Conservation (phyloP, 2,329 filamentous ascomycete genomes). For the Lasiodiplodia citricola region DNA sequence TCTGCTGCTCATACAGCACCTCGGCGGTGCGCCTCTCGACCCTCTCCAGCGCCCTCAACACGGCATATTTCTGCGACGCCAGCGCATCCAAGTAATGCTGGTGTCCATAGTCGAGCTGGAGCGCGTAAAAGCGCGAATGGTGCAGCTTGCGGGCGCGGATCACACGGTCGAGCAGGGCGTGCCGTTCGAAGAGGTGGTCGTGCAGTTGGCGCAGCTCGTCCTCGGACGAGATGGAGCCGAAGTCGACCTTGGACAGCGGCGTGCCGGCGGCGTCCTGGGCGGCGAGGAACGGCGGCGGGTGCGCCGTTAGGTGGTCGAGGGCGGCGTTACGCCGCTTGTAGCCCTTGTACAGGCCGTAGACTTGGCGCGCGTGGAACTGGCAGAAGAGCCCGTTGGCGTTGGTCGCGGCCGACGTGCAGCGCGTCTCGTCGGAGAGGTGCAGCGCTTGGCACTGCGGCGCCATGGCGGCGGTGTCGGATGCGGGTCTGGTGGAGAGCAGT, state of each 20-base stretch:
- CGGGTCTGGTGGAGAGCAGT: neutral
- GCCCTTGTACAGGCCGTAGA: constrained; percentile 49
- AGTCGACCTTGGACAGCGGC: constrained; percentile 48
- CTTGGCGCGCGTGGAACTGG: constrained; percentile 48
- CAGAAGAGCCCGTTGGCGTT: constrained; percentile 51
- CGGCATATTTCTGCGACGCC: constrained; percentile 44
- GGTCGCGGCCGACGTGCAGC: constrained; percentile 44
- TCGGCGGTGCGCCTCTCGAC: constrained; percentile 50
- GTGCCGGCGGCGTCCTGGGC: constrained; percentile 34
- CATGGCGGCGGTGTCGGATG: neutral
- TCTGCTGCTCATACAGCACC: constrained; percentile 52
- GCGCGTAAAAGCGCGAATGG: constrained; percentile 50
- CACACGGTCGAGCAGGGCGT: constrained; percentile 47
- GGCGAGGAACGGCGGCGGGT: constrained; percentile 46
- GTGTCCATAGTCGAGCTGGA: constrained; percentile 52
- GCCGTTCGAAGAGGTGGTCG: constrained; percentile 47
- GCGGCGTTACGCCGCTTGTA: constrained; percentile 56
- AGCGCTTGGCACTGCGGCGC: constrained; percentile 33
- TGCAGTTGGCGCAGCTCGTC: constrained; percentile 46
- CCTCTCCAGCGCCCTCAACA: constrained; percentile 49
- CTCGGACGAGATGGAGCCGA: constrained; percentile 47
- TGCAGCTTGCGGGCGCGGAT: constrained; percentile 51
- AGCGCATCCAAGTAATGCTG: constrained; percentile 48
- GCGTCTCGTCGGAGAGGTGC: constrained; percentile 45
- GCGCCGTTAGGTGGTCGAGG: constrained; percentile 46